phyloP scores from a whole-genome alignment of 441 rosid genomes.

The Aleurites moluccanus region DNA sequence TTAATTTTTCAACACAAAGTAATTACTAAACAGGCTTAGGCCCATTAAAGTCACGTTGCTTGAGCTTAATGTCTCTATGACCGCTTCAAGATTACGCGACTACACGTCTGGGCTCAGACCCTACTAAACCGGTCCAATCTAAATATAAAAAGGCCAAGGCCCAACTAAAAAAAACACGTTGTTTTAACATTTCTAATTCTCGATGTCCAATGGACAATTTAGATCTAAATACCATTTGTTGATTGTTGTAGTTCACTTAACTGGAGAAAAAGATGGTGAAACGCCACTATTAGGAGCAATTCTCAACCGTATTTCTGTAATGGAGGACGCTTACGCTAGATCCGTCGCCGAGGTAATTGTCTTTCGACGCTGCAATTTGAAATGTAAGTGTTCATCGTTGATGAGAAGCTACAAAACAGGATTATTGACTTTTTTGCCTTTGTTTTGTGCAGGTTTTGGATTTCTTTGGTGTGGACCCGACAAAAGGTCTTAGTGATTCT shows the following conservation, averaged over 20 bases:
- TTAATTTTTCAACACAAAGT: too few relatives aligned
- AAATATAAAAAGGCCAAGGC: background rate
- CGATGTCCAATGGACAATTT: too few relatives aligned
- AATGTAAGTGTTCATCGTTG: background rate
- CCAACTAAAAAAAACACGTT: background rate
- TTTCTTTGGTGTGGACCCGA: slow-evolving; percentile 74
- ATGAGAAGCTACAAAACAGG: slow-evolving; percentile 4
- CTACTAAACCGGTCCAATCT: background rate
- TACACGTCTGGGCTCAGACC: background rate
- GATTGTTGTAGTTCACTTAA: background rate
- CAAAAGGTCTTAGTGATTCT: slow-evolving; percentile 77
- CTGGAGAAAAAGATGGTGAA: slow-evolving; percentile 2
- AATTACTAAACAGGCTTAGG: too few relatives aligned
- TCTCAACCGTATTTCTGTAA: slow-evolving; percentile 29
- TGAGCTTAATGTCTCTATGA: too few relatives aligned
- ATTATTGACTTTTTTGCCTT: slow-evolving; percentile 3
- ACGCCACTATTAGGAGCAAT: slow-evolving; percentile 22
- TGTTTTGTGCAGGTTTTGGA: slow-evolving; percentile 65
- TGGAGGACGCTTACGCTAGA: slow-evolving; percentile 98
- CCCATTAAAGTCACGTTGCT: too few relatives aligned
- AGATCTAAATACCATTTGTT: background rate
- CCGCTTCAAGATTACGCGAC: too few relatives aligned
- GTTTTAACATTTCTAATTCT: background rate
- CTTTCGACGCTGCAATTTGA: slow-evolving; percentile 16
- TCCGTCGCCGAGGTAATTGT: slow-evolving; percentile 80